Percentiles rank a stretch among this genome's conserved stretches.
Evolutionary conservation across 331 rosid genomes (phyloP).

Genomic region (Quercus tomentella): DNA sequence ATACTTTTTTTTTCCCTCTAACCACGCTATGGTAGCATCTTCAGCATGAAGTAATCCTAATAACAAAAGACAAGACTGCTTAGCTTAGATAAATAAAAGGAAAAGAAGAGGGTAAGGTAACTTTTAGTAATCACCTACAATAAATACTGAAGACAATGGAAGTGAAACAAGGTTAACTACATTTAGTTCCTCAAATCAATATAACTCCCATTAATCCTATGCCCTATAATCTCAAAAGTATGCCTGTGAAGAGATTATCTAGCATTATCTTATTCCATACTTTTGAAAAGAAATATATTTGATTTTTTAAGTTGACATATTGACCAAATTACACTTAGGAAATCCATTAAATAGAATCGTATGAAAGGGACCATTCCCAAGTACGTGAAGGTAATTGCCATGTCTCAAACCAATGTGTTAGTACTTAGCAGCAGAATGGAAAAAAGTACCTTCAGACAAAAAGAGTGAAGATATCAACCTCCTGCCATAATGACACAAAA

Average conservation of each 20-base stretch:
- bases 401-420: constrained; percentile 1
- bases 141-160: no score
- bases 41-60: no score
- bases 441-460: background rate
- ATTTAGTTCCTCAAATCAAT: no score
- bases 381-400: background rate
- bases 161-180: no score
- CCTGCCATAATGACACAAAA: background rate
- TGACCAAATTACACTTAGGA: background rate
- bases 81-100: no score
- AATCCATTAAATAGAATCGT: background rate
- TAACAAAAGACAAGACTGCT: no score
- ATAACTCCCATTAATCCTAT: background rate
- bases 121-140: no score
- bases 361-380: background rate
- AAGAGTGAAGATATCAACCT: constrained; percentile 1
- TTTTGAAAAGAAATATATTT: background rate
- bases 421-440: background rate
- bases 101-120: no score
- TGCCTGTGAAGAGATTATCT: background rate
- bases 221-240: background rate
- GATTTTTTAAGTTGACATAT: background rate
- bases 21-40: no score
- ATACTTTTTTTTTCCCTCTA: no score
- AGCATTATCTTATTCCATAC: background rate